Evolutionary conservation across 257 asterid genomes (phyloP).

Genomic region (Jacaranda copaia): DNA sequence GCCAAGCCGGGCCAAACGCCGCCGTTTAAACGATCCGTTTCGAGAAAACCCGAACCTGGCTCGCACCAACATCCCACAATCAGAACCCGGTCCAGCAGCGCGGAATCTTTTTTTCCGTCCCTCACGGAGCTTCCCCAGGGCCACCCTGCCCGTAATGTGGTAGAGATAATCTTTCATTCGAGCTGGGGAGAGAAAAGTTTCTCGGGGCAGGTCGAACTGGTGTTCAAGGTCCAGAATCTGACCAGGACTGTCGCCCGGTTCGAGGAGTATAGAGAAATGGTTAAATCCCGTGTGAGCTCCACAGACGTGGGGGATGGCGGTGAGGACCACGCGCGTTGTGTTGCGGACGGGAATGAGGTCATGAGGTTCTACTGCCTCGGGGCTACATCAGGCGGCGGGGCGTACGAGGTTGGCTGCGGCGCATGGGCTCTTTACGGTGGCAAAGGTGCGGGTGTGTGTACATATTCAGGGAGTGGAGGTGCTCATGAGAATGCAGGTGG

Average conservation of each 20-base stretch:
- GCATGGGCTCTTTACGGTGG: constrained; percentile 63
- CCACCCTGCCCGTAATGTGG: constrained; percentile 92
- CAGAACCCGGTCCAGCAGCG: constrained; percentile 37
- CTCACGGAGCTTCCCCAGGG: constrained; percentile 83
- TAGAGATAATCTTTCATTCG: constrained; percentile 86
- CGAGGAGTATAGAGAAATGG: constrained; percentile 83
- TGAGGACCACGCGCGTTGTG: constrained; percentile 84
- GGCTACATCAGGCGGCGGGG: constrained; percentile 52
- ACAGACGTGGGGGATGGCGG: constrained; percentile 38
- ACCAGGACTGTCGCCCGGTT: constrained; percentile 77
- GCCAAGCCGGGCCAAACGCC: constrained; percentile 38
- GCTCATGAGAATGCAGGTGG: constrained; percentile 92
- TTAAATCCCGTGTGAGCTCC: constrained; percentile 50
- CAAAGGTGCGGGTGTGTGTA: constrained; percentile 68
- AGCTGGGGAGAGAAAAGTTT: constrained; percentile 82
- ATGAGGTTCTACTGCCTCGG: constrained; percentile 90
- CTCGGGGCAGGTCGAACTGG: constrained; percentile 83
- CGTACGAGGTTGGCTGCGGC: constrained; percentile 60
- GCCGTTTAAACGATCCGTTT: constrained; percentile 45
- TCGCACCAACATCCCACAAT: not conserved
- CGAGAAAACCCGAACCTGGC: constrained; percentile 48
- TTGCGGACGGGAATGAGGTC: constrained; percentile 95
- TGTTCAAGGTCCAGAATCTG: constrained; percentile 83
- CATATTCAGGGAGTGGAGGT: constrained; percentile 72
- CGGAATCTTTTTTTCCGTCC: constrained; percentile 62